A percentile compares a stretch with the other conserved stretches of the same genome.
Evolutionary conservation across 768 basidiomycete species (phyloP).

Genomic region (Serendipita sp.): DNA sequence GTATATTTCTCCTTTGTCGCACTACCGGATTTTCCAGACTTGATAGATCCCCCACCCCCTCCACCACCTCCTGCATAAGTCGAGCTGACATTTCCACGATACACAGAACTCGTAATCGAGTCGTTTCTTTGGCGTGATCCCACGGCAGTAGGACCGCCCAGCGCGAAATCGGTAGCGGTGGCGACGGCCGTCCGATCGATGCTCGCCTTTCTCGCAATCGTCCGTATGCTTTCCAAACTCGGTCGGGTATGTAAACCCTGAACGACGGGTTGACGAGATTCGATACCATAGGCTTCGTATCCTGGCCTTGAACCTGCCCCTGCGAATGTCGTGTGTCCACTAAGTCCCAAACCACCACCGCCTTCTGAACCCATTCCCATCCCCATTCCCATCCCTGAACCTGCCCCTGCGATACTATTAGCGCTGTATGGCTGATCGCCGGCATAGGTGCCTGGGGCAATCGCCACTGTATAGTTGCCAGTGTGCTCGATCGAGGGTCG

Average conservation of each 20-base stretch:
- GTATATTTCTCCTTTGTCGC: neutral
- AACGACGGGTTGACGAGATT: neutral
- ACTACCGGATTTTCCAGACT: neutral
- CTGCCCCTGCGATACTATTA: neutral
- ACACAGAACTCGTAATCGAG: neutral
- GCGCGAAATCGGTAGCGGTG: neutral
- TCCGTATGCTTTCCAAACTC: neutral
- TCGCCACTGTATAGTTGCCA: neutral
- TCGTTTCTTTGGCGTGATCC: neutral
- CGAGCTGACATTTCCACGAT: neutral
- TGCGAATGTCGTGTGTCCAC: neutral
- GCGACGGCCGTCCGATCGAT: neutral
- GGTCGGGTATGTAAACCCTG: neutral
- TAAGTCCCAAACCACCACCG: neutral
- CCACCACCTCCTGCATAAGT: neutral
- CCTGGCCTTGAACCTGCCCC: neutral
- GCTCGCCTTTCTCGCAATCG: neutral
- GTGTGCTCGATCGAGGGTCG: conserved; percentile 2
- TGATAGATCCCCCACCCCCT: neutral
- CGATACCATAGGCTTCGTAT: neutral
- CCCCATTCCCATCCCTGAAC: neutral
- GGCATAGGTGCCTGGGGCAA: neutral
- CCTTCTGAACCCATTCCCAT: neutral
- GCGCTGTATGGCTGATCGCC: neutral
- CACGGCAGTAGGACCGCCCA: neutral